Evolutionary conservation across 2,329 filamentous ascomycete species (phyloP).

Genomic region (Neodidymelliopsis sp.): DNA sequence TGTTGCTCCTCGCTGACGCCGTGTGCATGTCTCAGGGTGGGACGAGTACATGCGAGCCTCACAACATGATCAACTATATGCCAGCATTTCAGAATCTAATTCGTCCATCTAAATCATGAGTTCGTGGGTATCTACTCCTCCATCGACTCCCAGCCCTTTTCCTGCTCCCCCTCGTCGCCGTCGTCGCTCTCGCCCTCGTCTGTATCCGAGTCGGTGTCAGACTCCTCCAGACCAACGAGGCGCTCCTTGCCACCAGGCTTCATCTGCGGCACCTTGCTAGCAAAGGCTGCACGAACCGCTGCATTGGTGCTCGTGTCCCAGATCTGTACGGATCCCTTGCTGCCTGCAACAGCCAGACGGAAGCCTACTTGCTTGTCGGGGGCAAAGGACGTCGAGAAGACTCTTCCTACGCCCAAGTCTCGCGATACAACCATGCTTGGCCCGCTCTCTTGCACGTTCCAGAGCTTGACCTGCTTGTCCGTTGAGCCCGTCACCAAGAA

Average conservation of each 20-base stretch:
- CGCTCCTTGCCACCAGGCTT: conserved; percentile 75
- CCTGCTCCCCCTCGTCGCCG: conserved; percentile 40
- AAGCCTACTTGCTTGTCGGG: conserved; percentile 92
- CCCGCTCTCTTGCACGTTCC: conserved; percentile 83
- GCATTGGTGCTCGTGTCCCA: conserved; percentile 98
- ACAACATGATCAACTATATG: too few species aligned
- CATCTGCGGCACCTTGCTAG: conserved; percentile 67
- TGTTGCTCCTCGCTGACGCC: neutral
- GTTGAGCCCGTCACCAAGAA: conserved; percentile 93
- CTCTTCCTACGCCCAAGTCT: conserved; percentile 91
- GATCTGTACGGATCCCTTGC: conserved; percentile 89
- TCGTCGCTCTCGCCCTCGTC: conserved; percentile 58
- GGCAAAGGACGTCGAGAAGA: conserved; percentile 90
- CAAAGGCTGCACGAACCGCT: conserved; percentile 84
- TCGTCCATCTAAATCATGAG: neutral
- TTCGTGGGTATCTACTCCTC: conserved; percentile 47
- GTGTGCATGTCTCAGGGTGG: neutral
- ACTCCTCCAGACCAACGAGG: conserved; percentile 74
- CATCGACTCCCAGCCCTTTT: conserved; percentile 52
- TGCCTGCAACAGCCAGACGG: conserved; percentile 90
- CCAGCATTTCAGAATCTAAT: too few species aligned
- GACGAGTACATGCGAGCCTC: too few species aligned
- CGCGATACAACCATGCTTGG: conserved; percentile 91
- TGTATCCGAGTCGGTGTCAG: conserved; percentile 68
- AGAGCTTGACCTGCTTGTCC: conserved; percentile 95